These are phyloP conservation scores for Alliaria petiolata DNA, from an alignment of 345 rosid genomes.

Conservation along the genomic window DNA sequence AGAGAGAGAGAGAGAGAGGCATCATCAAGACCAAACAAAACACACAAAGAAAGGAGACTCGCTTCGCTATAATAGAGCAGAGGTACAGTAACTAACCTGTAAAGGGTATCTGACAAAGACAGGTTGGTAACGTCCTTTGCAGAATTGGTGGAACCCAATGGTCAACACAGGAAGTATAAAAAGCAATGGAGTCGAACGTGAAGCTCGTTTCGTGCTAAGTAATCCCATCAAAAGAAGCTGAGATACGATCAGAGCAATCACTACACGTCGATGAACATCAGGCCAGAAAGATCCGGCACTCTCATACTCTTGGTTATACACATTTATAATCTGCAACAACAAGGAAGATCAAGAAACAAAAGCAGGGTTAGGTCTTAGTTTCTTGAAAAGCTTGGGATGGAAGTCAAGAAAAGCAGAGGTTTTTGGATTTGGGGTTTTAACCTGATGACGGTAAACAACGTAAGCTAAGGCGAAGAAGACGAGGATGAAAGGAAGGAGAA, in stretches of 20 bases:
- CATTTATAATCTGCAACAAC: conserved; percentile 69
- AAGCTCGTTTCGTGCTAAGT: conserved; percentile 75
- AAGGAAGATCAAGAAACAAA: neutral
- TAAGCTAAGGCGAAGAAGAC: conserved; percentile 82
- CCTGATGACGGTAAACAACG: conserved; percentile 94
- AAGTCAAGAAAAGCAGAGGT: neutral
- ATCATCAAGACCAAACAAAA: neutral
- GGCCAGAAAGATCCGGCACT: conserved; percentile 98
- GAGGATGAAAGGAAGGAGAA: conserved; percentile 80
- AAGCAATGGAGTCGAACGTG: conserved; percentile 93
- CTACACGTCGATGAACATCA: conserved; percentile 74
- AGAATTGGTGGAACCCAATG: conserved; percentile 74
- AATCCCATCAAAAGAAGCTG: conserved; percentile 81
- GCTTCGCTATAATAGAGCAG: too few species aligned
- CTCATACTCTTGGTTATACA: conserved; percentile 89
- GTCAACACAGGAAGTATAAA: conserved; percentile 74
- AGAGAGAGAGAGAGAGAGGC: neutral
- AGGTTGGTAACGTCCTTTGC: conserved; percentile 81
- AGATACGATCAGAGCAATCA: conserved; percentile 64
- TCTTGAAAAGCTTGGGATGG: neutral
- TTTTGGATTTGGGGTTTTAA: neutral
- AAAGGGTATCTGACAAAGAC: conserved; percentile 75
- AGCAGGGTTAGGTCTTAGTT: neutral
- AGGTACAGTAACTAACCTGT: conserved; percentile 46
- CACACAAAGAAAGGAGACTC: neutral